A percentile compares a stretch with the other conserved stretches of the same genome.
These are phyloP conservation scores for Ascochyta koolunga DNA, from an alignment of 2,329 filamentous ascomycete species.

Conservation along the genomic window DNA sequence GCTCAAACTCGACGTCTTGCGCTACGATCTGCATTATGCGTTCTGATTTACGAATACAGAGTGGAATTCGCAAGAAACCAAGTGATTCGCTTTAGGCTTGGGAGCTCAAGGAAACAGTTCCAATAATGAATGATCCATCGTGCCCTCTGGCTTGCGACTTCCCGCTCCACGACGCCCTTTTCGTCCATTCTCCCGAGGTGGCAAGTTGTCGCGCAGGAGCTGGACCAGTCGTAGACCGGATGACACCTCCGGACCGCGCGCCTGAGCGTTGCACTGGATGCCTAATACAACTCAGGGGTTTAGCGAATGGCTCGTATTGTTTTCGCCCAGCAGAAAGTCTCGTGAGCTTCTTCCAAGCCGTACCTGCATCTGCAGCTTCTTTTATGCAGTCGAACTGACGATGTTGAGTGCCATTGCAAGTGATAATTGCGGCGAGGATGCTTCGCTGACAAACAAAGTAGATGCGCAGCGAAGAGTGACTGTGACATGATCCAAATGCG, in stretches of 20 bases:
- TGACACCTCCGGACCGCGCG: slow-evolving; percentile 18
- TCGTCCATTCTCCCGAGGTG: slow-evolving; percentile 28
- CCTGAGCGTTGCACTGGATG: slow-evolving; percentile 19
- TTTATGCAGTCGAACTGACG: neutral
- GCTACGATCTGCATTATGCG: neutral
- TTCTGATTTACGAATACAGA: neutral
- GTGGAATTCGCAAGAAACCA: neutral
- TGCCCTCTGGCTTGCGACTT: slow-evolving; percentile 14
- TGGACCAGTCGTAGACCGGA: slow-evolving; percentile 21
- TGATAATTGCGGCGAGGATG: neutral
- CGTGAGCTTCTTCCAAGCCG: neutral
- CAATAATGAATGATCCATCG: neutral
- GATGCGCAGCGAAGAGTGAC: neutral
- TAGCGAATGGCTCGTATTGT: slow-evolving; percentile 5
- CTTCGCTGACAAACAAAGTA: neutral
- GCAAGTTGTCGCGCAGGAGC: slow-evolving; percentile 20
- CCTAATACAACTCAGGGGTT: neutral
- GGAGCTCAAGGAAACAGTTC: neutral
- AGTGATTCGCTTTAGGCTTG: neutral
- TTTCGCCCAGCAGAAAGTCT: neutral
- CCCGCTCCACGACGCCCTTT: slow-evolving; percentile 29
- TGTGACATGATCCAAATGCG: slow-evolving; percentile 18
- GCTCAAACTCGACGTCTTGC: slow-evolving; percentile 6
- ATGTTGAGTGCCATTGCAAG: neutral
- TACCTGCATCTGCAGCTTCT: slow-evolving; percentile 10